Evolutionary conservation across 768 basidiomycete species (phyloP), one percentile per base, ranked within the genome.

Genomic region (Podaxis rugospora): DNA sequence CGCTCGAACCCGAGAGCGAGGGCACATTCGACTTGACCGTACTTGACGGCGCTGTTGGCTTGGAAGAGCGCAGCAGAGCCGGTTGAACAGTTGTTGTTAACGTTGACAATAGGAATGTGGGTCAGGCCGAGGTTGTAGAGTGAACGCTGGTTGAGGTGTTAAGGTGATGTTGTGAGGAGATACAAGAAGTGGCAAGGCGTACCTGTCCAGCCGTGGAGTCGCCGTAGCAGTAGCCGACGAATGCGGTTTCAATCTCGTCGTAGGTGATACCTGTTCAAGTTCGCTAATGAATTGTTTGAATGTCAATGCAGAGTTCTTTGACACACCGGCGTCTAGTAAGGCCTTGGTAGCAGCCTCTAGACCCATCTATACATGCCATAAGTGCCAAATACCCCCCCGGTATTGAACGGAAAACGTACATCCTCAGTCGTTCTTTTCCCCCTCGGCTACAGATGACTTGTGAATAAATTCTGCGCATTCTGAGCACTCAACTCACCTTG

Each of bases 61-160:
- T 89, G 82, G 70, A 82, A 90, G 21, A 94, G 78, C 4, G 93
- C 91, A 0, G 89, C 81, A 53, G 87, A 88, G 3, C 91, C 92
- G 0, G 92, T 92, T 3, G 91, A 87, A 67, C 92, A 93, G 71
- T 91, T 91, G 74, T 93, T 93, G 77, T 92, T 93, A 46, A 93
- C 89, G 66, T 93, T 94, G 53, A 88, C 81, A 67, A 94, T 87
- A 0, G 92, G 92, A 61, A 94, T 93, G 36, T 85, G 80, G 0
- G 92, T 93, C 71, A 93, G 80, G 18, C 92, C 92, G 44, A 93
- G 84, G 69, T 86, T 87, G 73, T 93, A 94, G 18, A 94, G 76
- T 5, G 90, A 85, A 14, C 91, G 80, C 85, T 93, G 67, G 1
- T 51, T 13, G 46, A 28, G 32, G 47, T 23, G 36, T 35, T 51